A percentile compares a stretch with the other conserved stretches of the same genome.
Conservation (phyloP, 768 basidiomycete genomes). For the Tylopilus plumbeoviolaceoides region DNA sequence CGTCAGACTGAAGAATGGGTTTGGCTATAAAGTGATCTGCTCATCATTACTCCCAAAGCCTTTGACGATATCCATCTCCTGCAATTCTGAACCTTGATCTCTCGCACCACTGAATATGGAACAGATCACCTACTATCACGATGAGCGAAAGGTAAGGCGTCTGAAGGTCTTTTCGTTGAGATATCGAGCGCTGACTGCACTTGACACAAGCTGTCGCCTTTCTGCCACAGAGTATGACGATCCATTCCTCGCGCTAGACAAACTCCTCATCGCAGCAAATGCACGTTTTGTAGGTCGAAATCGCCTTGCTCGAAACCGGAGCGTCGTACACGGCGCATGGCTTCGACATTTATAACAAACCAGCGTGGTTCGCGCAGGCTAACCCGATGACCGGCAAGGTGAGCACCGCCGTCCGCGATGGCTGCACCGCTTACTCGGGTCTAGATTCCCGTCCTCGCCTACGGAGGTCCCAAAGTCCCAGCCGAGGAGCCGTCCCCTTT, state of each 20-base stretch:
- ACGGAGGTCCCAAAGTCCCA: conserved; percentile 52
- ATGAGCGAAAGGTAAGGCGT: conserved; percentile 34
- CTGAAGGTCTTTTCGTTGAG: neutral
- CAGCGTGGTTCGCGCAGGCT: conserved; percentile 60
- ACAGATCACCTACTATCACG: conserved; percentile 38
- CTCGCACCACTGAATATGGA: conserved; percentile 11
- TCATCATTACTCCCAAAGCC: neutral
- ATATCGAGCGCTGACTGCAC: neutral
- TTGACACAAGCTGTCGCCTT: conserved; percentile 46
- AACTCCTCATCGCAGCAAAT: neutral
- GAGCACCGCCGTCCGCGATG: neutral
- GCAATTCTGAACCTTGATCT: neutral
- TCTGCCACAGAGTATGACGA: conserved; percentile 44
- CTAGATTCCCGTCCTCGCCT: conserved; percentile 55
- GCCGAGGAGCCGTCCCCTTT: conserved; percentile 54
- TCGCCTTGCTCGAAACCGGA: conserved; percentile 55
- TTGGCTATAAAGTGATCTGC: neutral
- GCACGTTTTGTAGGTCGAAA: conserved; percentile 39
- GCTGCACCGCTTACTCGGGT: no score
- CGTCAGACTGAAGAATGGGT: neutral
- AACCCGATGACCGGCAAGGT: conserved; percentile 62
- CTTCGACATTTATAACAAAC: conserved; percentile 59
- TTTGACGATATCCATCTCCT: neutral
- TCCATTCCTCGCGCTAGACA: neutral
- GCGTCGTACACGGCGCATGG: conserved; percentile 46